phyloP scores from a whole-genome alignment of 2,329 filamentous ascomycete genomes.

The Talaromyces sp. region DNA sequence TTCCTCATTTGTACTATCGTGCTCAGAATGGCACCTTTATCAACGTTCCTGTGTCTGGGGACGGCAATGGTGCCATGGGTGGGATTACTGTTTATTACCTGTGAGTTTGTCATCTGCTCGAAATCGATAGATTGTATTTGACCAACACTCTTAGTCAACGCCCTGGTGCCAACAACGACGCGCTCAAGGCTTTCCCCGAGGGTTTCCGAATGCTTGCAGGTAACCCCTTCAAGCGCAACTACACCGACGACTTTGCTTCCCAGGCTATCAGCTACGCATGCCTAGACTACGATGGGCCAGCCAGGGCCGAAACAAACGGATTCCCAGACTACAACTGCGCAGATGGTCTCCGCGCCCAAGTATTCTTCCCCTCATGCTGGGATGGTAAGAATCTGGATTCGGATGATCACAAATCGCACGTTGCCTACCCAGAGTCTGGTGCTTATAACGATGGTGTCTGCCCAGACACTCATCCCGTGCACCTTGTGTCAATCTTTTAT shows the following conservation, averaged over 20 bases:
- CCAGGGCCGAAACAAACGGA: slow-evolving; percentile 45
- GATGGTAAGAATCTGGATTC: slow-evolving; percentile 29
- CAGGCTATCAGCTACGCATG: slow-evolving; percentile 95
- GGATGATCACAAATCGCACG: slow-evolving; percentile 26
- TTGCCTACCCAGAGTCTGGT: slow-evolving; percentile 28
- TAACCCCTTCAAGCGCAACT: slow-evolving; percentile 61
- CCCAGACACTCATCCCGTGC: slow-evolving; percentile 43
- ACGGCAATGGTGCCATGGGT: slow-evolving; percentile 54
- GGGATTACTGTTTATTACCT: slow-evolving; percentile 93
- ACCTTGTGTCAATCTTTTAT: slow-evolving; percentile 56
- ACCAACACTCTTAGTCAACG: slow-evolving; percentile 5
- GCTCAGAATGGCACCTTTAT: slow-evolving; percentile 61
- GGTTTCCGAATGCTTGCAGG: slow-evolving; percentile 81
- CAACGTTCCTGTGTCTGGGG: slow-evolving; percentile 48
- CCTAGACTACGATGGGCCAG: slow-evolving; percentile 63
- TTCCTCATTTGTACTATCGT: slow-evolving; percentile 71
- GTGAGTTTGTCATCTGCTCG: slow-evolving; percentile 25
- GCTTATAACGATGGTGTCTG: slow-evolving; percentile 29
- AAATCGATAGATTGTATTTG: not conserved
- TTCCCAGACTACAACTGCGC: slow-evolving; percentile 51
- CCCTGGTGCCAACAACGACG: slow-evolving; percentile 52
- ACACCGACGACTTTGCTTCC: slow-evolving; percentile 55
- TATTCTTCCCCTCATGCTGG: slow-evolving; percentile 35
- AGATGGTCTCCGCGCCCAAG: slow-evolving; percentile 23
- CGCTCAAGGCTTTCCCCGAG: slow-evolving; percentile 66